phyloP scores from a whole-genome alignment of 768 basidiomycete species.

The Pholiota microspora region DNA sequence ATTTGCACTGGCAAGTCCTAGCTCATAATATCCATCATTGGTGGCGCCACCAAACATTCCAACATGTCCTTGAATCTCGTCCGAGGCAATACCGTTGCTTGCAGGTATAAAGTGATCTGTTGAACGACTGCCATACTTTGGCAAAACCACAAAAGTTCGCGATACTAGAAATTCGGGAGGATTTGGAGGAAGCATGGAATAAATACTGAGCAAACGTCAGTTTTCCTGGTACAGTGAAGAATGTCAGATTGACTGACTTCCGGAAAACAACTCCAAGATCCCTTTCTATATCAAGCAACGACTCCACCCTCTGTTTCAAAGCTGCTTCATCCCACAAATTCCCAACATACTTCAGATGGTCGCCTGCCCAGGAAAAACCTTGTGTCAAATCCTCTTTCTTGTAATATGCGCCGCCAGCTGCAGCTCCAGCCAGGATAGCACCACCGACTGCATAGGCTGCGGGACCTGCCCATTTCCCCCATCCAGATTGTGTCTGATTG shows the following conservation, averaged over 20 bases:
- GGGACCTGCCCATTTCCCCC: conserved; percentile 26
- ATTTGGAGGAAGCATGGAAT: conserved; percentile 70
- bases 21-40: conserved; percentile 89
- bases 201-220: conserved; percentile 54
- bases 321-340: conserved; percentile 78
- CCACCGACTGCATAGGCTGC: conserved; percentile 65
- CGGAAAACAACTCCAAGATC: conserved; percentile 67
- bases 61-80: conserved; percentile 84
- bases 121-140: conserved; percentile 47
- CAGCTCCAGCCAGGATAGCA: conserved; percentile 75
- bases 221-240: background rate
- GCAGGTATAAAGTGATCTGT: conserved; percentile 59
- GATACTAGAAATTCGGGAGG: conserved; percentile 52
- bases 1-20: conserved; percentile 68
- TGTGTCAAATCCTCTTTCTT: conserved; percentile 71
- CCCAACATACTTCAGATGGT: conserved; percentile 89
- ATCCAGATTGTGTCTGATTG: conserved; percentile 17
- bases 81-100: conserved; percentile 62
- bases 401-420: conserved; percentile 82
- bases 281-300: conserved; percentile 58
- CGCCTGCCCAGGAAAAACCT: conserved; percentile 73
- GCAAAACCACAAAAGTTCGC: conserved; percentile 81
- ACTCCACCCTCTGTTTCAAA: conserved; percentile 59
- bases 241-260: conserved; percentile 47
- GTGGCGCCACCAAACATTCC: conserved; percentile 81